Evolutionary conservation across 75 land plant genomes (phyloP).

Genomic region (Pinus albicaulis): DNA sequence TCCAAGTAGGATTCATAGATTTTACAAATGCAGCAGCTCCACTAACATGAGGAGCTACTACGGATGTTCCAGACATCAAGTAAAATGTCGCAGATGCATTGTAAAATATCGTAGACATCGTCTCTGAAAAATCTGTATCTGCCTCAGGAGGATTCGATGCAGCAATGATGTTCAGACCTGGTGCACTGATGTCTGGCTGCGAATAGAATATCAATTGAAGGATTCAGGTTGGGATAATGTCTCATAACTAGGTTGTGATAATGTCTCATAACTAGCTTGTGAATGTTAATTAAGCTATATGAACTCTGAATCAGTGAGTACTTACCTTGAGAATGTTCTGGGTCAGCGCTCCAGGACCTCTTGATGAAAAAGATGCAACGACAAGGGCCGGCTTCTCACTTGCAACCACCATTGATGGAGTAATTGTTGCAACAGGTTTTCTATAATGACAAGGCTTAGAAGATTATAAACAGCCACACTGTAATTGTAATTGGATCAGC

Average conservation of each 20-base stretch:
- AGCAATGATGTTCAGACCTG: neutral
- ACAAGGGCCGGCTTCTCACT: constrained; percentile 64
- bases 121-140: neutral
- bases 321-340: constrained; percentile 67
- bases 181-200: constrained; percentile 9
- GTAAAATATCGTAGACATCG: too few species aligned
- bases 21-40: neutral
- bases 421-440: constrained; percentile 56
- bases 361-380: constrained; percentile 65
- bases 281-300: too few species aligned
- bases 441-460: constrained; percentile 12
- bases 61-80: constrained; percentile 3
- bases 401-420: constrained; percentile 12
- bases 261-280: too few species aligned
- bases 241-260: too few species aligned
- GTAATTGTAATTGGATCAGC: too few species aligned
- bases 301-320: too few species aligned
- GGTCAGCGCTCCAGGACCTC: constrained; percentile 58
- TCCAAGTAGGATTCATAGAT: constrained; percentile 1
- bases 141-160: neutral
- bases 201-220: neutral
- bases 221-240: too few species aligned
- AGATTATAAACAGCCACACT: too few species aligned
- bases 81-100: neutral
- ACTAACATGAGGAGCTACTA: neutral